Evolutionary conservation across 805 yeast genomes (phyloP).

Genomic region (Spathaspora gorwiae): DNA sequence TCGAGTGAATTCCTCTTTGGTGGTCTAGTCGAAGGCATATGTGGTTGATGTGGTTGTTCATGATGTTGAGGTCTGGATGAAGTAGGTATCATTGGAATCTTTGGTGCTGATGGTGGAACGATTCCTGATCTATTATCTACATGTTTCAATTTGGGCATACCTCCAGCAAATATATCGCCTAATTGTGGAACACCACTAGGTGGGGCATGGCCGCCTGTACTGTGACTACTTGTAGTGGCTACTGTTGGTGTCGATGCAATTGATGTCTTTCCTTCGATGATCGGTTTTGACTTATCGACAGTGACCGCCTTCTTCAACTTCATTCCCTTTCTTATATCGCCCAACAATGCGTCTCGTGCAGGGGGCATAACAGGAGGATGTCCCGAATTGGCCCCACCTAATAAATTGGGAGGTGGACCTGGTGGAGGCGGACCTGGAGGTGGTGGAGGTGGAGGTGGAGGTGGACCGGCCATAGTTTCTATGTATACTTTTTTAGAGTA

Average conservation of each 20-base stretch:
- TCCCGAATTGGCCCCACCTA: background rate
- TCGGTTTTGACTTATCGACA: conserved; percentile 48
- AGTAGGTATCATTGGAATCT: conserved; percentile 21
- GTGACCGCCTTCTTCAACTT: conserved; percentile 39
- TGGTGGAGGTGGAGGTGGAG: conserved; percentile 19
- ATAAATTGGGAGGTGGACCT: conserved; percentile 12
- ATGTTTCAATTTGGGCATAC: conserved; percentile 65
- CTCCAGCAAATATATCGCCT: conserved; percentile 73
- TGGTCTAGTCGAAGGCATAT: conserved; percentile 10
- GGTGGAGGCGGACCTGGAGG: conserved; percentile 32
- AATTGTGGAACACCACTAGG: conserved; percentile 44
- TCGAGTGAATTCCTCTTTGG: conserved; percentile 4
- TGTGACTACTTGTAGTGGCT: conserved; percentile 15
- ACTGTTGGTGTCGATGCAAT: conserved; percentile 25
- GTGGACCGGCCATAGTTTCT: conserved; percentile 9
- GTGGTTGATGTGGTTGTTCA: background rate
- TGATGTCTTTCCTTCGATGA: conserved; percentile 47
- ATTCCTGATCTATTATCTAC: conserved; percentile 34
- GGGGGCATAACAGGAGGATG: conserved; percentile 16
- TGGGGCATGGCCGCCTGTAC: conserved; percentile 17
- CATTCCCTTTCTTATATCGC: conserved; percentile 70
- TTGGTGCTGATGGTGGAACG: conserved; percentile 36
- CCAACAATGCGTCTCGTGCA: conserved; percentile 52
- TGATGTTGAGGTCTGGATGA: conserved; percentile 9
- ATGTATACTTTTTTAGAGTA: too few species aligned